phyloP scores from a whole-genome alignment of 306 rosid genomes.

The Castanea sativa region DNA sequence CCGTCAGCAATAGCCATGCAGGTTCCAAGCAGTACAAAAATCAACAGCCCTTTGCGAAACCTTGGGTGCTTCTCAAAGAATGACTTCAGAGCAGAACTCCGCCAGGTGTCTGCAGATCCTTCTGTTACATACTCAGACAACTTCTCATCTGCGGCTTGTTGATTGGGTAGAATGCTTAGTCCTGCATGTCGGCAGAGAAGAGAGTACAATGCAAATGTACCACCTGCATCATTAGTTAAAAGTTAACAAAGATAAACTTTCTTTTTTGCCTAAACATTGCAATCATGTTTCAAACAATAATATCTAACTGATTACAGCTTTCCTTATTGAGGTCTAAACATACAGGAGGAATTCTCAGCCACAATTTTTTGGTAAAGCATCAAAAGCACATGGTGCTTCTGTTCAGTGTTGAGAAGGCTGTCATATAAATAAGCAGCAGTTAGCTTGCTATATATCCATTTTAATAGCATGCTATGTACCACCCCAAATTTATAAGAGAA shows the following conservation, averaged over 20 bases:
- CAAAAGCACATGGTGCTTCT: neutral
- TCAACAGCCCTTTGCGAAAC: constrained; percentile 47
- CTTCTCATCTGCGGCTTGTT: constrained; percentile 52
- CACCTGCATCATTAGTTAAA: constrained; percentile 53
- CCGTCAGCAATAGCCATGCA: constrained; percentile 80
- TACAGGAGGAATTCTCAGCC: neutral
- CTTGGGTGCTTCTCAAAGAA: constrained; percentile 53
- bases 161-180: constrained; percentile 61
- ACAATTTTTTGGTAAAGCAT: neutral
- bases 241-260: constrained; percentile 19
- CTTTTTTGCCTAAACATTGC: neutral
- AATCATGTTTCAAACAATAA: constrained; percentile 5
- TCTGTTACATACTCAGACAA: constrained; percentile 43
- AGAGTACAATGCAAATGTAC: constrained; percentile 75
- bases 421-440: neutral
- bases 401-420: neutral
- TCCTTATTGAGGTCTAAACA: neutral
- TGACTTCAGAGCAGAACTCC: constrained; percentile 42
- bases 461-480: neutral
- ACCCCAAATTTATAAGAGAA: neutral
- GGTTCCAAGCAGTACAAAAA: constrained; percentile 75
- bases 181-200: constrained; percentile 69
- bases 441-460: neutral
- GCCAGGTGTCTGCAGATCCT: constrained; percentile 42
- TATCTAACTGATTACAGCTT: constrained; percentile 6